phyloP scores from a whole-genome alignment of 331 rosid species.

The Ulmus americana region DNA sequence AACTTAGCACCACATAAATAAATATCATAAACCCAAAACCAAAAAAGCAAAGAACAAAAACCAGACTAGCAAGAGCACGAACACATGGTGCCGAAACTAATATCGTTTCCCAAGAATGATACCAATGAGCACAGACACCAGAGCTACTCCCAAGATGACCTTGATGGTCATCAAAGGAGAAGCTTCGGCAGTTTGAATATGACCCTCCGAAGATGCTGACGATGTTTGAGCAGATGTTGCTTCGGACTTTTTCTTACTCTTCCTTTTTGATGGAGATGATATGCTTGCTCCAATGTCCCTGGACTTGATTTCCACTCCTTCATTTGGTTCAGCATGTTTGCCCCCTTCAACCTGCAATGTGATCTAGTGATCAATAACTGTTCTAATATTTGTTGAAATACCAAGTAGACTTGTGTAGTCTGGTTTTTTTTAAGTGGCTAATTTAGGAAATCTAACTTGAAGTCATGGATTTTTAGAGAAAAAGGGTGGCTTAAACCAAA shows the following conservation, averaged over 20 bases:
- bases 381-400: background rate
- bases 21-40: conserved; percentile 16
- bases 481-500: no score
- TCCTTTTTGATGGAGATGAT: conserved; percentile 67
- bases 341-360: conserved; percentile 48
- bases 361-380: conserved; percentile 4
- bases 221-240: conserved; percentile 46
- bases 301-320: conserved; percentile 60
- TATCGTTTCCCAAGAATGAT: conserved; percentile 78
- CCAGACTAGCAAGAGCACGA: conserved; percentile 23
- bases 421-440: background rate
- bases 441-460: background rate
- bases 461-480: background rate
- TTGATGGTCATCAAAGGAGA: conserved; percentile 47
- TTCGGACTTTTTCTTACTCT: conserved; percentile 71
- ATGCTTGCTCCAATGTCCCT: conserved; percentile 68
- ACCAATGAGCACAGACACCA: conserved; percentile 67
- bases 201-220: conserved; percentile 38
- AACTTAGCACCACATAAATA: conserved; percentile 25
- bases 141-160: conserved; percentile 60
- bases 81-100: conserved; percentile 30
- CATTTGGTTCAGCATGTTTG: conserved; percentile 31
- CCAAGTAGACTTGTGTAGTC: background rate
- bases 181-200: conserved; percentile 33
- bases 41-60: conserved; percentile 15